Percentiles rank a stretch among this genome's conserved stretches.
Conservation (phyloP, 2,329 filamentous ascomycete species). For the Sporothrix humicola region DNA sequence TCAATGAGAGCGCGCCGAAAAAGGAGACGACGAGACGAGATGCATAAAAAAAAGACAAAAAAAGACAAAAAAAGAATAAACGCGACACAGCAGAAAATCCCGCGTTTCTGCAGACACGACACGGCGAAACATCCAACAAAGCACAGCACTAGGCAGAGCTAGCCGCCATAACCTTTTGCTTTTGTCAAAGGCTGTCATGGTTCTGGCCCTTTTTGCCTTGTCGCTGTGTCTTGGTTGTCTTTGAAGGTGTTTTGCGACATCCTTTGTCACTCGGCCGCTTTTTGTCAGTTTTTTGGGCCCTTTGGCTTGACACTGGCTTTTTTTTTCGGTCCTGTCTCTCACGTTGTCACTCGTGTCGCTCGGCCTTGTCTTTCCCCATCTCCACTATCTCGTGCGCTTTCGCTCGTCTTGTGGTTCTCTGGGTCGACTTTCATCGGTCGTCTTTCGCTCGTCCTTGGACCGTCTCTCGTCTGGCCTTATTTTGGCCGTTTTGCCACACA, state of each 20-base stretch:
- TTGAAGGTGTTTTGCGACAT: background rate
- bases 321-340: background rate
- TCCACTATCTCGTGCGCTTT: constrained; percentile 17
- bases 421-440: too few species aligned
- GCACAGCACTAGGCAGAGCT: constrained; percentile 28
- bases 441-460: background rate
- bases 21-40: background rate
- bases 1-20: constrained; percentile 15
- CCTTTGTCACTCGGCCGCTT: background rate
- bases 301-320: background rate
- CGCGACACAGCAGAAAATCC: constrained; percentile 31
- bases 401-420: background rate
- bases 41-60: background rate
- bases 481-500: constrained; percentile 20
- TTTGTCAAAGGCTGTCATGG: background rate
- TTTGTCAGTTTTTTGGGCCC: too few species aligned
- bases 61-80: background rate
- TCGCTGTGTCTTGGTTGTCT: background rate
- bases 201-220: background rate
- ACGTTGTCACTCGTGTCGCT: background rate
- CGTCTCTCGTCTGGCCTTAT: too few species aligned
- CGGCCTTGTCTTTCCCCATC: constrained; percentile 7
- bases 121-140: constrained; percentile 9
- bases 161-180: constrained; percentile 32
- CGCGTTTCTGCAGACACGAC: constrained; percentile 31